A percentile compares a stretch with the other conserved stretches of the same genome.
These are phyloP conservation scores for Chalara sp. DNA, from an alignment of 2,329 filamentous ascomycete genomes.

Conservation along the genomic window DNA sequence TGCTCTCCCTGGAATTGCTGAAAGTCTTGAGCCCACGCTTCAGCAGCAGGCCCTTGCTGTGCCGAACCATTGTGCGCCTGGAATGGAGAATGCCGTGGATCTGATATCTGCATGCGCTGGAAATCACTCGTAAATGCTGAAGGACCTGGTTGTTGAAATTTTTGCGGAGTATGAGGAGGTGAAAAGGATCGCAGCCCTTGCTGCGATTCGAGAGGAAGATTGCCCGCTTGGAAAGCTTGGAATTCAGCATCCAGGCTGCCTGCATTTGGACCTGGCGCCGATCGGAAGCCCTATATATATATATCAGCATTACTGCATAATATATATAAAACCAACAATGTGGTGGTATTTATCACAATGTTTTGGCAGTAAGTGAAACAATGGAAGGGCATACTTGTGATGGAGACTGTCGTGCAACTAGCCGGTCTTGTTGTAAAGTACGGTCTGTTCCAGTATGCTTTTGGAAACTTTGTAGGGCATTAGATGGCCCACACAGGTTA, in stretches of 20 bases:
- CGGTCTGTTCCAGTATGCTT: conserved; percentile 61
- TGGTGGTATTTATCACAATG: too few species aligned
- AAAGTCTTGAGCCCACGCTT: conserved; percentile 55
- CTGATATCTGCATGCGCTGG: conserved; percentile 38
- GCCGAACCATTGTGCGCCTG: conserved; percentile 11
- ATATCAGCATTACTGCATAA: background rate
- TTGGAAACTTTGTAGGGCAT: conserved; percentile 64
- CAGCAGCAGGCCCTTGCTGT: conserved; percentile 15
- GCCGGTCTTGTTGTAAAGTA: conserved; percentile 64
- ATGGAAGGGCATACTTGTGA: conserved; percentile 39
- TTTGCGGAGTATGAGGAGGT: conserved; percentile 10
- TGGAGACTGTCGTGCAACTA: conserved; percentile 46
- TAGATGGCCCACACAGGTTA: conserved; percentile 64
- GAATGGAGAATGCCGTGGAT: conserved; percentile 26
- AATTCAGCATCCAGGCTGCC: conserved; percentile 59
- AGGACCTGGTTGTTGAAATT: conserved; percentile 10
- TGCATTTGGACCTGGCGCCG: conserved; percentile 42
- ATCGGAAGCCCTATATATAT: conserved; percentile 51
- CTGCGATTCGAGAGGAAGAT: conserved; percentile 28
- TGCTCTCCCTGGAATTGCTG: conserved; percentile 24
- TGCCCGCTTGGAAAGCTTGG: conserved; percentile 57
- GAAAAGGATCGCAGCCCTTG: conserved; percentile 10
- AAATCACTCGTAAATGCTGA: conserved; percentile 34
- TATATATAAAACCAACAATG: too few species aligned
- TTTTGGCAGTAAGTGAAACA: too few species aligned